Evolutionary conservation across 2,329 filamentous ascomycete species (phyloP).

Genomic region (Neonectria neomacrospora): DNA sequence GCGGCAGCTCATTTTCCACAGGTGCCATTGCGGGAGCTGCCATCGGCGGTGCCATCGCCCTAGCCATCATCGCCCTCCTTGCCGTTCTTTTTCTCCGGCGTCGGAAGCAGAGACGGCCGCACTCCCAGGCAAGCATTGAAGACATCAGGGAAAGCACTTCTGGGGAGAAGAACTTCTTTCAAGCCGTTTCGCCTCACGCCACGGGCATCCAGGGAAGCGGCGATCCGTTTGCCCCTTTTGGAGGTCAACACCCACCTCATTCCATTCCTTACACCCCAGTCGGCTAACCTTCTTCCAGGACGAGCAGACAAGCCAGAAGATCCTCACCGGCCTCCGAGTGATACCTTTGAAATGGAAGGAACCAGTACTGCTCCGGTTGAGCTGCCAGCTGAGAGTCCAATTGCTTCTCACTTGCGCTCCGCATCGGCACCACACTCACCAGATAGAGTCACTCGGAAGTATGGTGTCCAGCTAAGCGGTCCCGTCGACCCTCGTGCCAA

Average conservation of each 20-base stretch:
- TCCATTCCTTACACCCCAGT: not conserved
- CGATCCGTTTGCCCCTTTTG: conserved; percentile 58
- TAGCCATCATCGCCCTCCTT: conserved; percentile 43
- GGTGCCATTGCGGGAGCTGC: conserved; percentile 50
- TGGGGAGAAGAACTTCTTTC: conserved; percentile 45
- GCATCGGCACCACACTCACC: conserved; percentile 21
- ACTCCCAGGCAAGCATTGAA: conserved; percentile 7
- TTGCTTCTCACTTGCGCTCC: not conserved
- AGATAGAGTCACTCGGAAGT: conserved; percentile 16
- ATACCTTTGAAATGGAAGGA: conserved; percentile 54
- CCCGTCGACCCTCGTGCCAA: conserved; percentile 49
- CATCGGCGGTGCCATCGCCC: conserved; percentile 44
- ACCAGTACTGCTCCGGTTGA: conserved; percentile 47
- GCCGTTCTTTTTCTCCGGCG: conserved; percentile 38
- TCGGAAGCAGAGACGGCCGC: conserved; percentile 23
- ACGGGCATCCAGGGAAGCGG: conserved; percentile 39
- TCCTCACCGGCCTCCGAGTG: conserved; percentile 41
- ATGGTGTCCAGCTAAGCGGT: conserved; percentile 28
- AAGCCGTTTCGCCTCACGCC: conserved; percentile 43
- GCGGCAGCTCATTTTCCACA: conserved; percentile 36
- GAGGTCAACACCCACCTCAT: conserved; percentile 50
- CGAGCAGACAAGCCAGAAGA: conserved; percentile 48
- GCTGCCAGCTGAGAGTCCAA: conserved; percentile 45
- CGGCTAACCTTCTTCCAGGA: conserved; percentile 42
- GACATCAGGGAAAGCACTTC: conserved; percentile 31